Base-by-base conservation (phyloP, 2,329 filamentous ascomycete species). In the Beauveria asiatica region DNA sequence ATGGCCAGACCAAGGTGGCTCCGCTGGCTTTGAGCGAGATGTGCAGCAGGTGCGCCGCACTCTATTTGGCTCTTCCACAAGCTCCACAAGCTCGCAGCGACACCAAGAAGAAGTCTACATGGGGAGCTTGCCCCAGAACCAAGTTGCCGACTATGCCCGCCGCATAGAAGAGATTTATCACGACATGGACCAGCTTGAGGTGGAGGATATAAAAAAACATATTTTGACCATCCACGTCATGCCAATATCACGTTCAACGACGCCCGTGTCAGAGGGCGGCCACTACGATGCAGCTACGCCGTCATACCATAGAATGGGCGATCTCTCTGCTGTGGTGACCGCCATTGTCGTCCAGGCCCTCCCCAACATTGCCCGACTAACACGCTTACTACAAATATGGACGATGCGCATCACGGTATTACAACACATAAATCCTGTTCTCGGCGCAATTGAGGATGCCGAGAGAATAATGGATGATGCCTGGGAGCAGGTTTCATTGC, bases 291-390 rank as follows among this genome's bases (percentile, higher is more conserved):
- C 42, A 19, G n/a, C 57, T 3, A 30, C 49, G 25, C 49, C 57
- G 19, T 53, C 49, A 9, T 89, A 89, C 72, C 83, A 82, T 63
- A 86, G 83, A 62, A 84, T 97, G 78, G 92, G 94, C 67, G 94
- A 97, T 72, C 85, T 96, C 67, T 92, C 91, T 9, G 90, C 93
- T 25, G 82, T 97, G 51, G 83, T 97, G 60, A 97, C 94, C 1
- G 90, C 92, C 30, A 96, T 93, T 39, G 89, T 96, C 19, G 76
- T 99, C n/a, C 90, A 94, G 69, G 85, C 91, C 3, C 79, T 99
- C 21, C 94, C 94, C 1, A 87, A 89, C 62, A 76, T 97, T 46
- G 88, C 90, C 10, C 86, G 82, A 59, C 74, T 99, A 23, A 85
- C 84, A 59, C 81, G 82, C 9, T 74, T 95, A n/a, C 77, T 97